Conservation (phyloP, 768 basidiomycete species). For the Pleurotus djamor region DNA sequence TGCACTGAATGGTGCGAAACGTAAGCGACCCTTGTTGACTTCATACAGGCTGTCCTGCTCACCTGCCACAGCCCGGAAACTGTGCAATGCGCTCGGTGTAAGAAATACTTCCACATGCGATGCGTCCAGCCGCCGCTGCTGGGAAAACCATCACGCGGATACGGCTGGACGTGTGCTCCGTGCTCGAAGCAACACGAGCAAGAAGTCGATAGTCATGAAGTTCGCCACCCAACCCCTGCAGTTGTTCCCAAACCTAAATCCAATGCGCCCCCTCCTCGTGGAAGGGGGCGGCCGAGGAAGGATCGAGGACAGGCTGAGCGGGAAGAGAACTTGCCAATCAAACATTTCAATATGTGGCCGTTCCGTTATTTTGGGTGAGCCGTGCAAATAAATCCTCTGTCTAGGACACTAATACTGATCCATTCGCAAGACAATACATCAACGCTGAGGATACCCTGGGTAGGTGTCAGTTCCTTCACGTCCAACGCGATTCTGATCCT, state of each 20-base stretch:
- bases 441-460: constrained; percentile 90
- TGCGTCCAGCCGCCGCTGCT: constrained; percentile 91
- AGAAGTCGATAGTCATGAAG: constrained; percentile 75
- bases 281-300: constrained; percentile 76
- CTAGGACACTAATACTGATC: too few species aligned
- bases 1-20: constrained; percentile 90
- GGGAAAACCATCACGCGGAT: constrained; percentile 92
- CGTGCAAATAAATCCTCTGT: constrained; percentile 1
- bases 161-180: constrained; percentile 96
- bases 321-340: constrained; percentile 75
- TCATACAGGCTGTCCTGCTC: constrained; percentile 13
- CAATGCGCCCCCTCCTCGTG: constrained; percentile 70
- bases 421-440: constrained; percentile 69
- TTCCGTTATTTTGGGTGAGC: constrained; percentile 97
- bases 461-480: constrained; percentile 30
- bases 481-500: constrained; percentile 19
- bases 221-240: constrained; percentile 54
- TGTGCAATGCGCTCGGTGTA: constrained; percentile 90
- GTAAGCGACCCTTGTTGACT: constrained; percentile 40
- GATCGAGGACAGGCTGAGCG: constrained; percentile 70
- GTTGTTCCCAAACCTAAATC: constrained; percentile 51
- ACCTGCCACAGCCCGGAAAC: constrained; percentile 62
- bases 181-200: constrained; percentile 88
- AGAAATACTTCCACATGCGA: constrained; percentile 91
- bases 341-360: constrained; percentile 89